Base-by-base conservation (phyloP, 1,139 yeast genomes). In the Geotrichum aggregatum region DNA sequence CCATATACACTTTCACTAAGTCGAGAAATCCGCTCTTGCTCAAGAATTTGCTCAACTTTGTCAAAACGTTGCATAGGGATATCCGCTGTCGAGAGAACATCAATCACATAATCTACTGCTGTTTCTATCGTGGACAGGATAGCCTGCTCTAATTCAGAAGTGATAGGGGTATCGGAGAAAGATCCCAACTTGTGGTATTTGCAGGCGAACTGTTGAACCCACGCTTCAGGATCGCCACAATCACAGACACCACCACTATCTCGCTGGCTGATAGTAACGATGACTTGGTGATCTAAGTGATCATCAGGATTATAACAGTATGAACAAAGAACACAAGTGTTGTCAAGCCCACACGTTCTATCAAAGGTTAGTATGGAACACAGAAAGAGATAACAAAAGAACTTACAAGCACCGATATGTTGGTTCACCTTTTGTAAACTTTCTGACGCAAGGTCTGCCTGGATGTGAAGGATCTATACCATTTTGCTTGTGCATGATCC, bases 171-270 rank as follows among this genome's bases (percentile, higher is more conserved):
- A 22, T 58, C 54, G 5, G 58, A 43, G 52, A 55, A 52, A 49
- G 61, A 56, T 26, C 57, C 61, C 33, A 66, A 44, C 31, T 66
- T 58, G 44, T 61, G 68, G 51, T 73, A 64, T 41, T 67, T 64
- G 66, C 97, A 91, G 52, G 78, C 70, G 49, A 83, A 71, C 2
- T 71, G 68, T 4, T 65, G 66, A 31, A 72, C 76, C 83, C 95
- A 91, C 0, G 96, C 95, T 57, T 84, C 87, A 0, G 78, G 75
- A 64, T 92, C 96, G 1, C 98, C 97, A 70, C 98, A 92, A 66
- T 92, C 97, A 66, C 98, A 92, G 4, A 89, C 89, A 0, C 97
- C 97, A 3, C 96, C 96, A 58, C 83, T 85, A 56, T 88, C 95
- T 49, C 92, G 72, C 53, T 80, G 83, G 51, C 91, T 83, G 13